Conservation (phyloP, 2,329 filamentous ascomycete species). For the Drechmeria coniospora region DNA sequence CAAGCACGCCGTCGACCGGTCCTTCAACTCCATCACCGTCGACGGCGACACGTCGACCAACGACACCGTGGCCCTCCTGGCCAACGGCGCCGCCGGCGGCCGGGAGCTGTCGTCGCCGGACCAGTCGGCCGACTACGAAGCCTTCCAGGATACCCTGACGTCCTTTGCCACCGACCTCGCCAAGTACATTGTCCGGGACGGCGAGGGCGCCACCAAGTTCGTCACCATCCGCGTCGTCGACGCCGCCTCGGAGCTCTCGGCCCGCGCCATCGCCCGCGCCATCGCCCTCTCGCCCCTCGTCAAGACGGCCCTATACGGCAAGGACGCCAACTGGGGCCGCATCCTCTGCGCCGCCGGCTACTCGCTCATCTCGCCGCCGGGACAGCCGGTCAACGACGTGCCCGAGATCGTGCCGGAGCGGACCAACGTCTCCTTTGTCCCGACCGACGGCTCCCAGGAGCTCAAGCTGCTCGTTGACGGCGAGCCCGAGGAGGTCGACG, state of each 20-base stretch:
- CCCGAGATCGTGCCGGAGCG: conserved; percentile 49
- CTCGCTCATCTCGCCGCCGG: conserved; percentile 44
- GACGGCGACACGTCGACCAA: conserved; percentile 97
- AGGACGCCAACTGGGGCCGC: conserved; percentile 96
- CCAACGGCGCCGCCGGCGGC: conserved; percentile 82
- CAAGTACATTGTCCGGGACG: conserved; percentile 86
- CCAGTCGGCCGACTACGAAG: conserved; percentile 46
- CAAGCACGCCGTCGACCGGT: conserved; percentile 58
- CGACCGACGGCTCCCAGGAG: conserved; percentile 60
- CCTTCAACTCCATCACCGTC: conserved; percentile 93
- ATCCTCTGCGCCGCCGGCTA: conserved; percentile 93
- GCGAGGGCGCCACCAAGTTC: conserved; percentile 96
- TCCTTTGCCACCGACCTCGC: conserved; percentile 72
- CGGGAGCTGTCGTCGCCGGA: conserved; percentile 39
- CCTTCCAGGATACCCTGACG: conserved; percentile 56
- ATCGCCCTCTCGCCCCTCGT: conserved; percentile 88
- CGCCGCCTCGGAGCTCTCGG: conserved; percentile 51
- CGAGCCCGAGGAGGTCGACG: conserved; percentile 66
- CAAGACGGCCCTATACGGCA: conserved; percentile 93
- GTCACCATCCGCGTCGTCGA: conserved; percentile 79
- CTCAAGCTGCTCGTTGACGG: conserved; percentile 64
- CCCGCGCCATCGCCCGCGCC: conserved; percentile 65
- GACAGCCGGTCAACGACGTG: conserved; percentile 40
- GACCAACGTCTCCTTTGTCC: conserved; percentile 67
- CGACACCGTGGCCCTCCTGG: conserved; percentile 87